phyloP scores from a whole-genome alignment of 2,329 filamentous ascomycete species.

The Drechslerella coelobrocha region DNA sequence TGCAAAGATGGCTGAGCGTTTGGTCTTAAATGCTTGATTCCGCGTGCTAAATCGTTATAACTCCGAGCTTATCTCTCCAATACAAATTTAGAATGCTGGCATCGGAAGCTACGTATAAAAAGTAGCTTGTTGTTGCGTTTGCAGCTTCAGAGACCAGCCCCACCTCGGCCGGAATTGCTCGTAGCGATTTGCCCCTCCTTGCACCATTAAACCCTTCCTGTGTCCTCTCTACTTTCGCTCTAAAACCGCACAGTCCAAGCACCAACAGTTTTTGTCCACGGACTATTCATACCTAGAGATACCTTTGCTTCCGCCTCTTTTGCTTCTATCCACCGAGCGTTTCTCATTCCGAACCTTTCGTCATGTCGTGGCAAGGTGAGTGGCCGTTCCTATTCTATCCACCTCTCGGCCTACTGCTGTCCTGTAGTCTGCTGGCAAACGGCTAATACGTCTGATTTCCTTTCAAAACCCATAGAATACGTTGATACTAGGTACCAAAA shows the following conservation, averaged over 20 bases:
- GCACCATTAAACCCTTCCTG: not conserved
- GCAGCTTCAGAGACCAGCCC: not conserved
- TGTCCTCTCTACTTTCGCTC: not conserved
- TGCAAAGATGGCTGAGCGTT: too few relatives aligned
- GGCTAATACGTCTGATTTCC: not conserved
- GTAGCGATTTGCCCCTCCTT: not conserved
- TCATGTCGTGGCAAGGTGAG: conserved; percentile 56
- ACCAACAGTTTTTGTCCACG: not conserved
- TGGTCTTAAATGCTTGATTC: too few relatives aligned
- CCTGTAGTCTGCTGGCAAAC: conserved; percentile 10
- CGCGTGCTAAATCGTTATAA: too few relatives aligned
- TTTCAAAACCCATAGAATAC: too few relatives aligned
- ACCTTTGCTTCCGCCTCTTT: conserved; percentile 51
- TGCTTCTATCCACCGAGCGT: conserved; percentile 17
- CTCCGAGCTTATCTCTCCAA: too few relatives aligned
- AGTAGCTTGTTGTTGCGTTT: not conserved
- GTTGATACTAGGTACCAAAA: conserved; percentile 39
- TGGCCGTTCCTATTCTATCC: not conserved
- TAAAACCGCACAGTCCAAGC: not conserved
- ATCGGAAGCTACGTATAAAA: too few relatives aligned
- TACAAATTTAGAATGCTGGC: too few relatives aligned
- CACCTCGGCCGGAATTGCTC: not conserved
- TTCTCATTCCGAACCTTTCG: conserved; percentile 24
- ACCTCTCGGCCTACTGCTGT: not conserved
- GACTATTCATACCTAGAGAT: not conserved